phyloP scores from a whole-genome alignment of 2,329 filamentous ascomycete genomes.

The Paecilomyces dactylethromorphus region DNA sequence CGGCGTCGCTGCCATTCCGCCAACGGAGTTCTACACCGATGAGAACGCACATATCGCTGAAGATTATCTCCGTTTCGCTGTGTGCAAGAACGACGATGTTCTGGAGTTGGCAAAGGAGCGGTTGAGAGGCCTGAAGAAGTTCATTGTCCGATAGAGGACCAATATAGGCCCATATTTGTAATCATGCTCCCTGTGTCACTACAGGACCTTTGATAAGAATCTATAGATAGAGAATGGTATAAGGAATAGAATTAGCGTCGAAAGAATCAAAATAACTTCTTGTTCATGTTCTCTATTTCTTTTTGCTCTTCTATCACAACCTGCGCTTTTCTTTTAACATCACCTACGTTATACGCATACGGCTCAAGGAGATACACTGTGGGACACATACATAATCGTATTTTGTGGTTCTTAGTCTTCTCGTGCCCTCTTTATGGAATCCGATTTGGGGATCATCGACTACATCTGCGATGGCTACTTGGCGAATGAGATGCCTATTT shows the following conservation, averaged over 20 bases:
- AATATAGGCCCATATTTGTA: background rate
- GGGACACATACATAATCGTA: too few relatives aligned
- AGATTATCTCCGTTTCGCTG: conserved; percentile 89
- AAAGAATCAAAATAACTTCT: background rate
- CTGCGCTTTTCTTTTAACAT: too few relatives aligned
- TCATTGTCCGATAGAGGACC: conserved; percentile 42
- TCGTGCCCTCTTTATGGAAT: too few relatives aligned
- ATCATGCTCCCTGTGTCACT: background rate
- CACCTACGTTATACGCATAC: too few relatives aligned
- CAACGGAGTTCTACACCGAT: conserved; percentile 93
- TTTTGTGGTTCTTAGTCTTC: too few relatives aligned
- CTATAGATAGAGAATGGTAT: background rate
- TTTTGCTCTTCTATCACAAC: too few relatives aligned
- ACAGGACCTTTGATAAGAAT: background rate
- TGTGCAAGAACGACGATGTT: conserved; percentile 90
- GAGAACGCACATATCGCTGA: conserved; percentile 77
- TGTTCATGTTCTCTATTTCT: background rate
- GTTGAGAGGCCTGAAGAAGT: conserved; percentile 66
- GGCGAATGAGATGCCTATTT: too few relatives aligned
- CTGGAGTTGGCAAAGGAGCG: conserved; percentile 72
- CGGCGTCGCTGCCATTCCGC: conserved; percentile 90
- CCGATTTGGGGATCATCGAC: too few relatives aligned
- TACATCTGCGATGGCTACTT: too few relatives aligned
- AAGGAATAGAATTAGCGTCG: background rate
- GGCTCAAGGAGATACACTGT: too few relatives aligned